Evolutionary conservation across 2,329 filamentous ascomycete genomes (phyloP).

Genomic region (Colletotrichum orbiculare): DNA sequence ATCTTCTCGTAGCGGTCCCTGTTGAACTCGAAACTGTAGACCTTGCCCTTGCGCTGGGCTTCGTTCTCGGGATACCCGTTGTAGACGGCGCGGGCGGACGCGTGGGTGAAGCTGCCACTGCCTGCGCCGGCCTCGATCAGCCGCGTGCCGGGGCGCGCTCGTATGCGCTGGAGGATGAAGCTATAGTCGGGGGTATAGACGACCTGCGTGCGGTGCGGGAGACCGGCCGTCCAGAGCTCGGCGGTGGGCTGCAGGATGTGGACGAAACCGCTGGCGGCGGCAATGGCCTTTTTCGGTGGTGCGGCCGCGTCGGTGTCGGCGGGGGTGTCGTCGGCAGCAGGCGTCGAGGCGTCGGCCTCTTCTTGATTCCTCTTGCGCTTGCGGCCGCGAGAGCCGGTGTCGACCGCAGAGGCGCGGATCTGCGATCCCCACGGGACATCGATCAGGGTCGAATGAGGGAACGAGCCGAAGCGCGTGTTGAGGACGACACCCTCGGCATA

Average conservation of each 20-base stretch:
- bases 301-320: slow-evolving; percentile 46
- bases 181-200: slow-evolving; percentile 91
- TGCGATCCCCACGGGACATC: slow-evolving; percentile 91
- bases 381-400: slow-evolving; percentile 88
- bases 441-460: slow-evolving; percentile 82
- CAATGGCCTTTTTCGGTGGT: slow-evolving; percentile 59
- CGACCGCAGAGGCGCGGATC: slow-evolving; percentile 87
- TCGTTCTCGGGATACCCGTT: slow-evolving; percentile 70
- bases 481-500: slow-evolving; percentile 82
- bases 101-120: slow-evolving; percentile 87
- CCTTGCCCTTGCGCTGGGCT: slow-evolving; percentile 67
- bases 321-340: slow-evolving; percentile 44
- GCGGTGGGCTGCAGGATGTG: slow-evolving; percentile 84
- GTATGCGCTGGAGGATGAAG: slow-evolving; percentile 81
- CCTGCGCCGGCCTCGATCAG: slow-evolving; percentile 86
- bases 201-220: slow-evolving; percentile 86
- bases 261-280: slow-evolving; percentile 76
- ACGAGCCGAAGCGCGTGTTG: slow-evolving; percentile 95
- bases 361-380: slow-evolving; percentile 67
- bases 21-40: slow-evolving; percentile 88
- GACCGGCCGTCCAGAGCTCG: slow-evolving; percentile 82
- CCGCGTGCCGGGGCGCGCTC: slow-evolving; percentile 76
- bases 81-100: slow-evolving; percentile 79
- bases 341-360: slow-evolving; percentile 44
- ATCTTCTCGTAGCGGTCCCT: slow-evolving; percentile 77